Evolutionary conservation across 352 stramenopile genomes (phyloP), one percentile per base, ranked within the genome.

Genomic region (Globisporangium yorkense): DNA sequence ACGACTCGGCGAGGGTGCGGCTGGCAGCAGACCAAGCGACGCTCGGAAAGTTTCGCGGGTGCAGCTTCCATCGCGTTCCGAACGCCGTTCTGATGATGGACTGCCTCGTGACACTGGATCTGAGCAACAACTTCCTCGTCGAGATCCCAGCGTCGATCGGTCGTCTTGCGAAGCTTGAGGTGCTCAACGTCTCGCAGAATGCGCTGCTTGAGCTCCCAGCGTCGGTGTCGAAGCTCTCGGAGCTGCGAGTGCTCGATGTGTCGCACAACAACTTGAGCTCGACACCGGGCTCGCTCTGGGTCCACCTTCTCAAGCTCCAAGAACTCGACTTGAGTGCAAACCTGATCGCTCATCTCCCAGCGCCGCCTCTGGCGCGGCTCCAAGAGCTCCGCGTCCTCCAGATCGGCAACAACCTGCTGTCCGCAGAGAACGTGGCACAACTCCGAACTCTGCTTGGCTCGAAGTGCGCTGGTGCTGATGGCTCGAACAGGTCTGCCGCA

Each of bases 171-270:
- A 67, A 70, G 27, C 62, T 91, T 0, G 33, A 67, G 51, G 48
- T 72, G 52, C 66, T 91, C 13, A 63, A 84, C 50, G 56, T 77
- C n/a, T 84, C 81, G 27, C 69, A 85, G 51, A 91, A 91, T 40
- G 61, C 75, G 6, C 59, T 91, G 12, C 20, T 77, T 5, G 55
- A 61, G 6, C 57, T 91, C 15, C 77, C 79, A 35, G 39, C 50
- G 2, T 48, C 62, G 3, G 21, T 89, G 18, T 54, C 55, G 0
- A 59, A 51, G 20, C 43, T 91, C 16, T 21, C 44, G 3, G 48
- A 67, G 15, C 63, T 91, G 8, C 54, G 75, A 29, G 57, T 71
- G 8, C 49, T 89, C 15, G 62, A 65, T 12, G 49, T 83, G 10
- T 65, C 77, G 2, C 79, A 91, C 62, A 91, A 91, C 62, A 84